Base-by-base conservation (phyloP, 2,329 filamentous ascomycete species). In the Cyphellophora attinorum region DNA sequence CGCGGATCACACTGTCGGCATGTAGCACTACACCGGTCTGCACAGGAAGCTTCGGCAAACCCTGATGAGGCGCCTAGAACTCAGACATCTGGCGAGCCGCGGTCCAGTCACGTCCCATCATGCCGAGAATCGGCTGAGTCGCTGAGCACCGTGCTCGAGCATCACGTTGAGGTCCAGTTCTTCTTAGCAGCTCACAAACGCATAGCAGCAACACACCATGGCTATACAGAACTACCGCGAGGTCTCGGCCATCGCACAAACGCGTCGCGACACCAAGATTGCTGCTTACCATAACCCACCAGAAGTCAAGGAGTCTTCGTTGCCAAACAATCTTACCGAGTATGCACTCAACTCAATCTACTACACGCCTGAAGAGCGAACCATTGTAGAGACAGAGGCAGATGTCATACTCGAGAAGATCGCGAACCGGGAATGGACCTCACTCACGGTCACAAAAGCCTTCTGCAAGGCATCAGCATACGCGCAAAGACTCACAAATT, bases 361-460 rank as follows among this genome's bases (percentile, higher is more conserved):
- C 65, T 76, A 81, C 42, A 73, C 60, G 6, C 25, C 39, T 8
- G 44, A 55, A n/a, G 71, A 74, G 44, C 46, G 73, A 48, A 61
- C 66, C 16, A 71, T 74, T 27, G 69, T 69, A 11, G 49, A 59
- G 21, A 51, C 52, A 0, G 41, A 53, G 27, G 58, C 57, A 3
- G 46, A 49, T 6, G 45, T 49, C 8, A 58, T 60, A 23, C 42
- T 61, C 1, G 29, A 48, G 4, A 57, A 59, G 27, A 51, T 62
- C 15, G 45, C 44, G 25, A 44, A 45, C 4, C 53, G 54, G 15
- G 51, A 54, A 53, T 72, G 67, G 61, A 72, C 59, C 4, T 64
- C 72, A 39, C 59, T 66, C 34, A 61, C 70, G 11, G 70, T 76
- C 2, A 58, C 62, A 1, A 59, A 54, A n/a, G 73, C 72, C 0